phyloP scores from a whole-genome alignment of 2,329 filamentous ascomycete species.

The Aureobasidium sp. region DNA sequence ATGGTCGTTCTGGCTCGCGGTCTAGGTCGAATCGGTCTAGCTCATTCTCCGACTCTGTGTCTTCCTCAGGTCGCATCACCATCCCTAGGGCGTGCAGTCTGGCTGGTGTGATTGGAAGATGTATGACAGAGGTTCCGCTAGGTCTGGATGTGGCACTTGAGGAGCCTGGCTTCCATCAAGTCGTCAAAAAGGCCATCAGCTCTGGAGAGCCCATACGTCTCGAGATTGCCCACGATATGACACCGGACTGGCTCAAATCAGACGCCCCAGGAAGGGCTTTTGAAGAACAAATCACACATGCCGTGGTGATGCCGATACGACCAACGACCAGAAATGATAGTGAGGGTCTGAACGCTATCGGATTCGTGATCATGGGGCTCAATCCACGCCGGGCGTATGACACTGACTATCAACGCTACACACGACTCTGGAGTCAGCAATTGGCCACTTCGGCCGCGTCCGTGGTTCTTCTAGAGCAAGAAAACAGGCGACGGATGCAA shows the following conservation, averaged over 20 bases:
- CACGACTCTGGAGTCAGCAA: conserved; percentile 23
- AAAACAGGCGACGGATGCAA: conserved; percentile 22
- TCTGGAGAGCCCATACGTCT: neutral
- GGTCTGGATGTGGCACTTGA: neutral
- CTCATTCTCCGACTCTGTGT: neutral
- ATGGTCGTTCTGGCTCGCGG: neutral
- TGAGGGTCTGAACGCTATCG: conserved; percentile 20
- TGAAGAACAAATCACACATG: conserved; percentile 21
- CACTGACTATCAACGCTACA: conserved; percentile 26
- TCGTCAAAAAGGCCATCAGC: conserved; percentile 1
- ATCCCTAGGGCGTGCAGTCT: conserved; percentile 3
- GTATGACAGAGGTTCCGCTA: neutral
- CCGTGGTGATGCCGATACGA: conserved; percentile 25
- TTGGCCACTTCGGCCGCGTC: conserved; percentile 27
- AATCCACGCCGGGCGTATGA: conserved; percentile 28
- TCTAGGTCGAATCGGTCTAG: neutral
- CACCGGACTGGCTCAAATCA: conserved; percentile 1
- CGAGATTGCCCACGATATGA: neutral
- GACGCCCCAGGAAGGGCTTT: conserved; percentile 17
- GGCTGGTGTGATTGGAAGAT: conserved; percentile 8
- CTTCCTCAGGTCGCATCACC: neutral
- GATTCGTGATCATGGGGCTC: conserved; percentile 27
- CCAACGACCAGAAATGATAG: conserved; percentile 20
- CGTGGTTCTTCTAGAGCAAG: conserved; percentile 24
- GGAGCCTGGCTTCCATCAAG: neutral